Evolutionary conservation across 805 yeast species (phyloP).

Genomic region (Wickerhamomyces bovis): DNA sequence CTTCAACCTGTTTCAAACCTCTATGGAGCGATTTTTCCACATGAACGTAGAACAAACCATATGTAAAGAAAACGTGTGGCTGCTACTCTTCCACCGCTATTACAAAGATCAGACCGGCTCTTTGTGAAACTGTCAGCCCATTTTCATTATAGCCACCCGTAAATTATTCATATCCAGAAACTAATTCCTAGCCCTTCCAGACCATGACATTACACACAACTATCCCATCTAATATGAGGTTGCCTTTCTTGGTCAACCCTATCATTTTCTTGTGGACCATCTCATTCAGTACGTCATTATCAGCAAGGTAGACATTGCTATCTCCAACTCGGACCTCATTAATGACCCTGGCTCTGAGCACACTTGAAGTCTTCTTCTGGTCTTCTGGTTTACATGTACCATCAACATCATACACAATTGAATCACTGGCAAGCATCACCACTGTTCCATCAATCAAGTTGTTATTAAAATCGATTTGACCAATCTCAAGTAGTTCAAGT

Average conservation of each 20-base stretch:
- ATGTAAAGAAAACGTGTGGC: no score
- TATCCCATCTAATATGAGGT: constrained; percentile 1
- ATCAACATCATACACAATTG: constrained; percentile 3
- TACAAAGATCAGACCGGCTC: no score
- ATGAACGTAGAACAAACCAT: no score
- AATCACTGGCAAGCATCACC: constrained; percentile 6
- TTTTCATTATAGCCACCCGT: no score
- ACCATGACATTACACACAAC: constrained; percentile 6
- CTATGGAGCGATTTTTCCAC: no score
- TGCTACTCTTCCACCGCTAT: no score
- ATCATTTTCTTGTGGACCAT: background rate
- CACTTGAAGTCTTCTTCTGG: constrained; percentile 7
- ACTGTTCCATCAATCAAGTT: constrained; percentile 24
- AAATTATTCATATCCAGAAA: background rate
- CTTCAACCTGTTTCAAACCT: no score
- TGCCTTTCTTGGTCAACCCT: constrained; percentile 4
- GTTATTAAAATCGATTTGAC: constrained; percentile 36
- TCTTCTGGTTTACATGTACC: constrained; percentile 11
- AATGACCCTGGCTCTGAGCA: constrained; percentile 15
- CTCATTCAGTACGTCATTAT: background rate
- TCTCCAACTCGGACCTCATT: constrained; percentile 18
- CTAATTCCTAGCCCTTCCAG: background rate
- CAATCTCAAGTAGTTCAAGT: constrained; percentile 39
- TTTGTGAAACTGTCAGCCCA: no score
- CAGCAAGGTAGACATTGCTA: constrained; percentile 8